Evolutionary conservation across 1,284 basidiomycete genomes (phyloP), one percentile per base, ranked within the genome.

Genomic region (Moniliella sp.): DNA sequence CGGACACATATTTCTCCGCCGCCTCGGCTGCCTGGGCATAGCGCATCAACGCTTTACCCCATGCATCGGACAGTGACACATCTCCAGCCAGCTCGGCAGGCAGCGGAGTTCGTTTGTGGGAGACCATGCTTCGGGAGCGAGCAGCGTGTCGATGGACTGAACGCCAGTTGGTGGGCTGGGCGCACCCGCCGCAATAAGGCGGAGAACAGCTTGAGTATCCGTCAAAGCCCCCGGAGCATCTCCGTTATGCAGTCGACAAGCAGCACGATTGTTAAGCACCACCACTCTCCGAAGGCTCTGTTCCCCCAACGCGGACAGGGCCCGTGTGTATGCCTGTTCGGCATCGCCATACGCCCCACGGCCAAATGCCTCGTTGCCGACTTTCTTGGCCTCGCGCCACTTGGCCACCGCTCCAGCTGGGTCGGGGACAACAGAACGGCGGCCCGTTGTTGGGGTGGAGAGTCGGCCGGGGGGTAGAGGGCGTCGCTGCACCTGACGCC

Each of bases 301-400:
- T 0, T 34, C 35, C 10, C 38, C 39, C 3, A 94, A 65, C 0
- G 66, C 53, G 0, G 67, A 65, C 34, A 94, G 71, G 0, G 80
- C 83, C 0, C 64, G 53, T 1, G 73, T 68, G 62, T 93, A 94
- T 0, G 75, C 65, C 1, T 67, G 61, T 35, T 78, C 76, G 3
- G 88, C 83, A 28, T 78, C 76, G 12, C 72, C 73, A 58, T 80
- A 94, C 31, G 78, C 76, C 1, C 91, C 88, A 4, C 86, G 74
- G 58, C 83, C 86, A 69, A 82, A 88, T 45, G 74, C 70, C 18
- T 75, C 74, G 19, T 79, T 79, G 4, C 82, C 56, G 23, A 39
- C 28, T 4, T 37, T 26, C 32, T 57, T 59, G 32, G 40, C 38
- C 12, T 28, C 25, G 4, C 35, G 30, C 12, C 44, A 39, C 2